Evolutionary conservation across 179 eudicot genomes (phyloP).

Genomic region (Monotropa hypopitys): DNA sequence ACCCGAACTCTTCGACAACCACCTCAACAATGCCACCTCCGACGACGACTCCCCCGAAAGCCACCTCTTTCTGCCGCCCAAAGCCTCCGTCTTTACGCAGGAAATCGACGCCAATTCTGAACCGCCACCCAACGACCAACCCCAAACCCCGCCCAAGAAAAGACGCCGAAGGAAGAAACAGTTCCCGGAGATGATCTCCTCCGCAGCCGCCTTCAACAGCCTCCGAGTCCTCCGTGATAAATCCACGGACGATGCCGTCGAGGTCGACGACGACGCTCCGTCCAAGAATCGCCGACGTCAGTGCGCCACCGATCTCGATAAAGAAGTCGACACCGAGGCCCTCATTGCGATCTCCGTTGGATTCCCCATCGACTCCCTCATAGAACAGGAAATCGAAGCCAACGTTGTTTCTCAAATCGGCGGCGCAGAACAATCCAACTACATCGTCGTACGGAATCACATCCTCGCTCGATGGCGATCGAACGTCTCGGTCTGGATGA

Average conservation of each 20-base stretch:
- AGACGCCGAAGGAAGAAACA: slow-evolving; percentile 68
- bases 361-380: slow-evolving; percentile 71
- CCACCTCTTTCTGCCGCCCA: slow-evolving; percentile 7
- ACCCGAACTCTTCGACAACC: slow-evolving; percentile 5
- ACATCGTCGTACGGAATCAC: slow-evolving; percentile 69
- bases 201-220: slow-evolving; percentile 27
- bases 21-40: slow-evolving; percentile 8
- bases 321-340: slow-evolving; percentile 56
- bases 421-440: slow-evolving; percentile 41
- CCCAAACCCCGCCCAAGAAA: slow-evolving; percentile 15
- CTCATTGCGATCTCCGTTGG: slow-evolving; percentile 91
- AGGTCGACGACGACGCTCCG: slow-evolving; percentile 11
- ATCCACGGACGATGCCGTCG: slow-evolving; percentile 10
- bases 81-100: slow-evolving; percentile 4
- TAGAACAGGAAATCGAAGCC: slow-evolving; percentile 78
- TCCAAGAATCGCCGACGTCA: slow-evolving; percentile 35
- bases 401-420: slow-evolving; percentile 42
- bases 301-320: slow-evolving; percentile 26
- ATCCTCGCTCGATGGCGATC: slow-evolving; percentile 76
- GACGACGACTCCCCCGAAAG: not conserved
- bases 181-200: slow-evolving; percentile 52
- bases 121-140: not conserved
- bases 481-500: slow-evolving; percentile 38
- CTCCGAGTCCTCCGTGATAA: slow-evolving; percentile 45
- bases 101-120: not conserved